Percentiles rank a stretch among this genome's conserved stretches.
These are phyloP conservation scores for Penicillium roqueforti DNA, from an alignment of 495 filamentous ascomycete genomes.

Conservation along the genomic window DNA sequence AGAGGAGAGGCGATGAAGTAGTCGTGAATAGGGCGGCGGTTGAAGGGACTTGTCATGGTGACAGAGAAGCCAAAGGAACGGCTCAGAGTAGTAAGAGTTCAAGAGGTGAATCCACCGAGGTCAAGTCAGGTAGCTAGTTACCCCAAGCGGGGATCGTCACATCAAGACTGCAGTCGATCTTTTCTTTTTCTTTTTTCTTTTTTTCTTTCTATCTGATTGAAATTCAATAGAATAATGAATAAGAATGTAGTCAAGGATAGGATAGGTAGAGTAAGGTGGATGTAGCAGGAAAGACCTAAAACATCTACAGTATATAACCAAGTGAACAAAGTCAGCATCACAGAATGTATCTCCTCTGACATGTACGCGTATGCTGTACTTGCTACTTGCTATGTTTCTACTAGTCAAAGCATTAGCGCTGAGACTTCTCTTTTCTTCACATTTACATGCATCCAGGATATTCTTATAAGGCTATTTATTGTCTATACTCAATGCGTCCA, in stretches of 20 bases:
- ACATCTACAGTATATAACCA: too few relatives aligned
- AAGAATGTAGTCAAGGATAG: background rate
- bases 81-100: background rate
- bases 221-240: background rate
- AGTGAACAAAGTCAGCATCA: background rate
- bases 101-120: slow-evolving; percentile 4
- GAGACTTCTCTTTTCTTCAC: background rate
- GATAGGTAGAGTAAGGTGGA: background rate
- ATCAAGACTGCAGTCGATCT: slow-evolving; percentile 2
- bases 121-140: background rate
- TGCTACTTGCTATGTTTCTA: background rate
- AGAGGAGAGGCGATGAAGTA: slow-evolving; percentile 49
- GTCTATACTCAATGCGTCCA: slow-evolving; percentile 13
- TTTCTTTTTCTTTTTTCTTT: background rate
- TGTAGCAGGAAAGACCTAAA: background rate
- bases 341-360: background rate
- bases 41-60: slow-evolving; percentile 44
- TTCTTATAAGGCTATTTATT: slow-evolving; percentile 3
- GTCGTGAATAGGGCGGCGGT: slow-evolving; percentile 43
- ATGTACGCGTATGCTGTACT: background rate
- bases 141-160: slow-evolving; percentile 6
- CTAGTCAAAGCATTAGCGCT: background rate
- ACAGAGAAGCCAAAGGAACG: background rate
- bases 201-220: background rate
- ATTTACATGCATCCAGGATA: background rate